These are phyloP conservation scores for Coemansia sp. DNA, from an alignment of 192 early-diverging fungal genomes.

Conservation along the genomic window DNA sequence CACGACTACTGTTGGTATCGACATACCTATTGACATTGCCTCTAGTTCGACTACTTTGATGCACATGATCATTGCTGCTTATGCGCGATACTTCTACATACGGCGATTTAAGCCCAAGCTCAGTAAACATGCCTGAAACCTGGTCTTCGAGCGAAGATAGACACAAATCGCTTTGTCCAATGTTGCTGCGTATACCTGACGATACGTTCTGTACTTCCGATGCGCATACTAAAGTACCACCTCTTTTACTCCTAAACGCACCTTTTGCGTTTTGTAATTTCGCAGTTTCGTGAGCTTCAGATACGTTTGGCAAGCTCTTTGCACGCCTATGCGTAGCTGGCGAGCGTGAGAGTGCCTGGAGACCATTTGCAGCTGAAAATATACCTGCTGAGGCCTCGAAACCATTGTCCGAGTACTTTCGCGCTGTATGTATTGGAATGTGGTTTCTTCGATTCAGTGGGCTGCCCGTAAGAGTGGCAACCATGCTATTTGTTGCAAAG, in stretches of 20 bases:
- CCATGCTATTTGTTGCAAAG: background rate
- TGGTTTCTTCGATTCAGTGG: background rate
- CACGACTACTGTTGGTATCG: no score
- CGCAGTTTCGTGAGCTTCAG: background rate
- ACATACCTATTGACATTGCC: background rate
- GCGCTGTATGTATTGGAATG: background rate
- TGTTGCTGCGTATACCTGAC: background rate
- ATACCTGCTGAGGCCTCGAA: no score
- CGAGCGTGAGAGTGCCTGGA: background rate
- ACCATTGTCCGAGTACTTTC: background rate
- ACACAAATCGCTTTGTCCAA: background rate
- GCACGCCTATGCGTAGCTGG: conserved; percentile 9
- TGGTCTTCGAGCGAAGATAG: conserved; percentile 28
- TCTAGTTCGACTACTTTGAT: background rate
- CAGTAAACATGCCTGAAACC: conserved; percentile 37
- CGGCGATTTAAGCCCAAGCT: conserved; percentile 30
- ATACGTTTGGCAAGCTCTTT: conserved; percentile 13
- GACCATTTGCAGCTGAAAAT: no score
- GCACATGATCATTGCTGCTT: no score
- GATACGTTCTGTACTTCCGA: background rate
- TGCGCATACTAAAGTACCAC: background rate
- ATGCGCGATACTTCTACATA: conserved; percentile 8
- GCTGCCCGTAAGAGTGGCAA: no score
- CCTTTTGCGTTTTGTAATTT: background rate
- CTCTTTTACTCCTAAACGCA: background rate